Base-by-base conservation (phyloP, 1,139 yeast genomes). In the Kurtzmaniella quercitrusa region DNA sequence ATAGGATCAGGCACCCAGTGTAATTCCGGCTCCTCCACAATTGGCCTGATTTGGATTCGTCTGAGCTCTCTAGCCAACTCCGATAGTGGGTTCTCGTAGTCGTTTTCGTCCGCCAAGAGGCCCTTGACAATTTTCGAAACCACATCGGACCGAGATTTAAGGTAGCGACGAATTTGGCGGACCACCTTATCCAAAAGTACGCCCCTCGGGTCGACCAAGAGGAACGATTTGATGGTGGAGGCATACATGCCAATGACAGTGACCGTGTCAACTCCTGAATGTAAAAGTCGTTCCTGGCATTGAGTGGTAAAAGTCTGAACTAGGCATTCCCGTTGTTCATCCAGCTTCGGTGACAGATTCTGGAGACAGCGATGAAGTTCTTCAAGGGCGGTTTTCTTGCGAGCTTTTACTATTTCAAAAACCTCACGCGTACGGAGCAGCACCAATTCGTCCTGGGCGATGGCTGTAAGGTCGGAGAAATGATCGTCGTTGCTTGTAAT, bases 1-100 rank as follows among this genome's bases (percentile, higher is more conserved):
- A 86, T 75, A 0, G 97, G 97, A 54, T 89, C 96, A 0, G 98
- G 98, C 7, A 64, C 66, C 98, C 98, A 91, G 25, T 75, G 68
- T 3, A 83, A 60, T 48, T 76, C 81, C 37, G 59, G 50, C 45
- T 73, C 79, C 43, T 74, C 77, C 15, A 56, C 16, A 17, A 12
- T 34, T n/a, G 39, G 21, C 10, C 24, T 25, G 8, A 15, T 19
- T 11, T 21, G 41, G 29, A n/a, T 14, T 24, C 21, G 34, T 23
- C 70, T 55, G 18, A 87, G 63, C 51, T 82, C 88, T 3, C 63
- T 62, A 0, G 86, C 73, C 27, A 88, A 63, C 41, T 77, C 83
- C 7, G 63, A 58, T 23, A 79, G 62, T 17, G 68, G 67, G 45
- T 74, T 75, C 4, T 59, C 45, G 2, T 70, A 63, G 2, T 65